Conservation (phyloP, 2,329 filamentous ascomycete species). For the Fusarium luffae region DNA sequence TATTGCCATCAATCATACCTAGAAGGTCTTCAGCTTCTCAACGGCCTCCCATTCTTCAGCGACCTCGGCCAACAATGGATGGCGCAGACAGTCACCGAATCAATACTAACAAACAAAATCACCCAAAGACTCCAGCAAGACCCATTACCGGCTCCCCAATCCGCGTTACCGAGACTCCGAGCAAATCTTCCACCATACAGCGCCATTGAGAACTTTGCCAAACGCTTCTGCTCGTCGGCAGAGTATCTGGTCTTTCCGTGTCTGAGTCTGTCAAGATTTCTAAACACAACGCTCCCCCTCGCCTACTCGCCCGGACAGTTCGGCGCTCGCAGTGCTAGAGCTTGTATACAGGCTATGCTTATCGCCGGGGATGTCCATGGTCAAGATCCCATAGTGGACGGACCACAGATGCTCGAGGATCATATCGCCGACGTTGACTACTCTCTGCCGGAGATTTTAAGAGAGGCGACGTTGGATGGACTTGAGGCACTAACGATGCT, state of each 20-base stretch:
- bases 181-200: neutral
- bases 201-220: neutral
- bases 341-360: neutral
- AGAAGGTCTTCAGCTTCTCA: neutral
- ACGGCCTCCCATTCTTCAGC: neutral
- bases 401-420: no score
- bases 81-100: neutral
- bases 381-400: no score
- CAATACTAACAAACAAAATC: no score
- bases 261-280: rapidly evolving
- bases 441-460: no score
- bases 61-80: neutral
- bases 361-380: neutral
- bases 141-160: rapidly evolving
- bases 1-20: no score
- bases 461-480: neutral
- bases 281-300: rapidly evolving
- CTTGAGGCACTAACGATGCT: neutral
- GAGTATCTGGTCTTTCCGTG: neutral
- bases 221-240: neutral
- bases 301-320: no score
- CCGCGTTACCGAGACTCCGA: rapidly evolving
- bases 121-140: neutral
- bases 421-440: no score
- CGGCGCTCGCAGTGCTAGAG: rapidly evolving